Evolutionary conservation across 768 basidiomycete species (phyloP).

Genomic region (Xanthoconium purpureum): DNA sequence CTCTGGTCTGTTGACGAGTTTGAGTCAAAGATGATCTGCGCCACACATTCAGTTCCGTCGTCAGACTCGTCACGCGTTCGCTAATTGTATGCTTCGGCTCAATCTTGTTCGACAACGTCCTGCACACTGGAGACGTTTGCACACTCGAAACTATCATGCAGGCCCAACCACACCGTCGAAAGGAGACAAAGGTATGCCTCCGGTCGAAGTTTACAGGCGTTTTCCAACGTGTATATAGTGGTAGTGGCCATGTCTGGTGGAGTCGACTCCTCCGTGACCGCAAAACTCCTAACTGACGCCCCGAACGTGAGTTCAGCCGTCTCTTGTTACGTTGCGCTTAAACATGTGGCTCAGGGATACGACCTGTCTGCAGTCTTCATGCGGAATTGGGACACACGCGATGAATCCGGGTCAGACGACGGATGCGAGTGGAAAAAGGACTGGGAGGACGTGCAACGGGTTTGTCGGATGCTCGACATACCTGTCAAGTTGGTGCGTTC

Average conservation of each 20-base stretch:
- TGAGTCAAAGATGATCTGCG: neutral
- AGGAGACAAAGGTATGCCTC: slow-evolving; percentile 27
- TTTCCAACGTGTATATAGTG: slow-evolving; percentile 44
- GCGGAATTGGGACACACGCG: slow-evolving; percentile 92
- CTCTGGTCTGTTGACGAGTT: neutral
- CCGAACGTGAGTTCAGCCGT: slow-evolving; percentile 41
- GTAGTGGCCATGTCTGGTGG: slow-evolving; percentile 94
- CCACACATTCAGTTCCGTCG: slow-evolving; percentile 1
- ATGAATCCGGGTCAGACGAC: slow-evolving; percentile 73
- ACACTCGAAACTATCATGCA: slow-evolving; percentile 17
- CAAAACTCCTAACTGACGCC: slow-evolving; percentile 62
- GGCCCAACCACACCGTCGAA: slow-evolving; percentile 15
- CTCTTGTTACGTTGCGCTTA: neutral
- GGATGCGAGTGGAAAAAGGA: slow-evolving; percentile 97
- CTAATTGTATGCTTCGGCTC: slow-evolving; percentile 4
- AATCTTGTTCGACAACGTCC: slow-evolving; percentile 12
- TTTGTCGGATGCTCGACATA: slow-evolving; percentile 70
- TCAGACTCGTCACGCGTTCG: neutral
- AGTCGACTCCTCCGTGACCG: slow-evolving; percentile 89
- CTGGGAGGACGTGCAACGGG: slow-evolving; percentile 84
- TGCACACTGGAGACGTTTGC: neutral
- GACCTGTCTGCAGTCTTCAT: slow-evolving; percentile 89
- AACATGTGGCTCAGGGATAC: slow-evolving; percentile 50
- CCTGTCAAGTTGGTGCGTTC: slow-evolving; percentile 64
- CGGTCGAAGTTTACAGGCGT: neutral